phyloP scores from a whole-genome alignment of 352 stramenopile species.

The Pythium dissimile region DNA sequence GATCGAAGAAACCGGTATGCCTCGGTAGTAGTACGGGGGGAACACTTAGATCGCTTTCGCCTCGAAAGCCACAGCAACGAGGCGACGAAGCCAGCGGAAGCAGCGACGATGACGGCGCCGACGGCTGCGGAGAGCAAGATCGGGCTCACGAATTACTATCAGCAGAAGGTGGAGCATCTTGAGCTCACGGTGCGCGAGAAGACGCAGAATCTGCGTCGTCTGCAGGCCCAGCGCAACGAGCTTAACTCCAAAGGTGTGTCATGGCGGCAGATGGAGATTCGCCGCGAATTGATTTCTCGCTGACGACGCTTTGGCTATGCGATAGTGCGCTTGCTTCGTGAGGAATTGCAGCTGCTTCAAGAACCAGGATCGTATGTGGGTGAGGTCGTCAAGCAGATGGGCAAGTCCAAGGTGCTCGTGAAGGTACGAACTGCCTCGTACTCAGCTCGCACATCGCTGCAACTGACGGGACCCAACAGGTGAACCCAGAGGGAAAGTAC shows the following conservation, averaged over 20 bases:
- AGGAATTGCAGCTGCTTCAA: constrained; percentile 98
- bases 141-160: constrained; percentile 90
- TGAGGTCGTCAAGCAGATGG: constrained; percentile 99
- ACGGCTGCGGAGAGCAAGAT: constrained; percentile 26
- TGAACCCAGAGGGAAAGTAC: constrained; percentile 99
- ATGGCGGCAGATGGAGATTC: background rate
- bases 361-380: constrained; percentile 98
- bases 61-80: no score
- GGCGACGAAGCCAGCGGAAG: constrained; percentile 8
- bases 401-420: constrained; percentile 99
- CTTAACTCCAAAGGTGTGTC: constrained; percentile 96
- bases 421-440: no score
- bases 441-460: no score
- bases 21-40: constrained; percentile 7
- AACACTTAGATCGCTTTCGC: constrained; percentile 14
- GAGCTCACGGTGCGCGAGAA: constrained; percentile 93
- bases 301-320: background rate
- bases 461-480: no score
- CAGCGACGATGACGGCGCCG: constrained; percentile 45
- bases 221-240: constrained; percentile 99
- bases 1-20: constrained; percentile 20
- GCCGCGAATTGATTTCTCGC: background rate
- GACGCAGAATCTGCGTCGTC: constrained; percentile 95
- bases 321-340: constrained; percentile 95
- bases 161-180: constrained; percentile 95